Evolutionary conservation across 352 stramenopile species (phyloP).

Genomic region (Phytophthora megakarya): DNA sequence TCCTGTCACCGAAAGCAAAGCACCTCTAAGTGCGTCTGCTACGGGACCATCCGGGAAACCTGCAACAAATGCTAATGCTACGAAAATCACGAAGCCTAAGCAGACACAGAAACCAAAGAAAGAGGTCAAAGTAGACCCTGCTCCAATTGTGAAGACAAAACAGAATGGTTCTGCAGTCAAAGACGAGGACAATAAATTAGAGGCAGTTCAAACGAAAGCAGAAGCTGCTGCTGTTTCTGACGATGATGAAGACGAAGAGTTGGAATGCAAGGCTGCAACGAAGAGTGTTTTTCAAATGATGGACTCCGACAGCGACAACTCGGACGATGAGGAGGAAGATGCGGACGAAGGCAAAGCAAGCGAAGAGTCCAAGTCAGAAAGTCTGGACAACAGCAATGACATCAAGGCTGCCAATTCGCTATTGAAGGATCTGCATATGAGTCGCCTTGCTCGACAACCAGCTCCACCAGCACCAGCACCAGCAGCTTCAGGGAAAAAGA

Average conservation of each 20-base stretch:
- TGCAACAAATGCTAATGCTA: constrained; percentile 1
- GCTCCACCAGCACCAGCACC: constrained; percentile 18
- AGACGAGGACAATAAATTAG: constrained; percentile 13
- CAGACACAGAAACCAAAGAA: constrained; percentile 19
- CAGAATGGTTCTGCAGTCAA: background rate
- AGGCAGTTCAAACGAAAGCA: background rate
- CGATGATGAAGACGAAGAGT: constrained; percentile 21
- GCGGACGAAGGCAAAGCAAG: constrained; percentile 8
- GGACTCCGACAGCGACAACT: constrained; percentile 39
- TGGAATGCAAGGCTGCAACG: constrained; percentile 24
- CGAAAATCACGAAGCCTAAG: constrained; percentile 17
- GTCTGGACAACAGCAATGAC: constrained; percentile 13
- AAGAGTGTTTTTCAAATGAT: constrained; percentile 59
- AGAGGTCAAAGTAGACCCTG: background rate
- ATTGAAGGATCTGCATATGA: constrained; percentile 69
- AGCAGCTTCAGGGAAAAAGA: constrained; percentile 40
- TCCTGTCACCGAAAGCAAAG: background rate
- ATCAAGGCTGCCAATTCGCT: constrained; percentile 43
- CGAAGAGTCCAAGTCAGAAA: constrained; percentile 4
- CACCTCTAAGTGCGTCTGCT: background rate
- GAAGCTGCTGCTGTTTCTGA: constrained; percentile 1
- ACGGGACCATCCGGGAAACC: constrained; percentile 1
- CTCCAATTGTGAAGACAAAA: background rate
- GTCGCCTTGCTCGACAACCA: constrained; percentile 55
- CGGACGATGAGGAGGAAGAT: constrained; percentile 35